A percentile compares a stretch with the other conserved stretches of the same genome.
Evolutionary conservation across 106 monocot genomes (phyloP).

Genomic region (Allium sativum): DNA sequence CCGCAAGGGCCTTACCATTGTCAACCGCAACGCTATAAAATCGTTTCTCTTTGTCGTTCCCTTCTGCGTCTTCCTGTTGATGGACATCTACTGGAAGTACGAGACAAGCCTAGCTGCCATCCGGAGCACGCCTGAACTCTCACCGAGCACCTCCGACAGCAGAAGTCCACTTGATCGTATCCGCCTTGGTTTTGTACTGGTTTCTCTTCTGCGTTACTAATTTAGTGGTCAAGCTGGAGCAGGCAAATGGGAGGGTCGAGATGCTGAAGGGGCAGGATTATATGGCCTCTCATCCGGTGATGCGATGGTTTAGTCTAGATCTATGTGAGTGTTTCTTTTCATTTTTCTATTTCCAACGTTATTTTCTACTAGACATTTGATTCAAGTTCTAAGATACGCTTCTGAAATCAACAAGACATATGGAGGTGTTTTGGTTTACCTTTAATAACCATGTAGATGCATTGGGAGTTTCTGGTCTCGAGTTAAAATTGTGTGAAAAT

Average conservation of each 20-base stretch:
- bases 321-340: not conserved
- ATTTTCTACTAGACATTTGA: too few relatives aligned
- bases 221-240: slow-evolving; percentile 35
- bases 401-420: too few relatives aligned
- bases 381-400: too few relatives aligned
- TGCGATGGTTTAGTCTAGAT: not conserved
- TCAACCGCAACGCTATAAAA: slow-evolving; percentile 49
- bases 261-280: slow-evolving; percentile 45
- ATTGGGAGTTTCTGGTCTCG: too few relatives aligned
- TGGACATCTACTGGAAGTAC: slow-evolving; percentile 94
- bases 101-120: slow-evolving; percentile 53
- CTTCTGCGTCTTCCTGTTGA: slow-evolving; percentile 65
- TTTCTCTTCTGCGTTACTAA: slow-evolving; percentile 58
- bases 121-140: slow-evolving; percentile 59
- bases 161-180: slow-evolving; percentile 66
- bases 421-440: too few relatives aligned
- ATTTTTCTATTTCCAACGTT: slow-evolving; percentile 19
- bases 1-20: slow-evolving; percentile 41
- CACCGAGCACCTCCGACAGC: slow-evolving; percentile 54
- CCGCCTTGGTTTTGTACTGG: slow-evolving; percentile 67
- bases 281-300: not conserved
- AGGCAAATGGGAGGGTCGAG: slow-evolving; percentile 42
- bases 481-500: too few relatives aligned
- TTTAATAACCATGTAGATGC: too few relatives aligned
- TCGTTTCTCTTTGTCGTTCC: slow-evolving; percentile 59